Conservation (phyloP, 768 basidiomycete genomes). For the Panaeolus papilionaceus region DNA sequence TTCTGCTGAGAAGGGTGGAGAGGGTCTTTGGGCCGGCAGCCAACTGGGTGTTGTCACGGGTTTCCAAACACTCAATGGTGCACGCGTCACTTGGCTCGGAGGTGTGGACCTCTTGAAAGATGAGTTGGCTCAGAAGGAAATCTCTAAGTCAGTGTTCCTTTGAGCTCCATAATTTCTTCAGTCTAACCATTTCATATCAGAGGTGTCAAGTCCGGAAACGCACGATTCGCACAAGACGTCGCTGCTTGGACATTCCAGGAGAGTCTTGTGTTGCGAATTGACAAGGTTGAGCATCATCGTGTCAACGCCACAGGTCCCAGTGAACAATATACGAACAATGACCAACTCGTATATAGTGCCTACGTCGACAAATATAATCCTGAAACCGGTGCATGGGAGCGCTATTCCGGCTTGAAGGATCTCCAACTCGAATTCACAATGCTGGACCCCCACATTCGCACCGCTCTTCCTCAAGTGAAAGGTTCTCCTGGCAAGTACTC, state of each 20-base stretch:
- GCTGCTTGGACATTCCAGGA: constrained; percentile 94
- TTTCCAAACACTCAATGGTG: constrained; percentile 84
- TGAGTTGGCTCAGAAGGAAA: constrained; percentile 67
- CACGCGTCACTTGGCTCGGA: constrained; percentile 82
- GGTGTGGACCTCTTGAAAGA: constrained; percentile 84
- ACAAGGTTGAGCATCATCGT: constrained; percentile 74
- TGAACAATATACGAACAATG: constrained; percentile 85
- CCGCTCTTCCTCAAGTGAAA: constrained; percentile 64
- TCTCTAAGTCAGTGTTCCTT: constrained; percentile 56
- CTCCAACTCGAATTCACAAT: constrained; percentile 97
- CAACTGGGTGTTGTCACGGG: constrained; percentile 81
- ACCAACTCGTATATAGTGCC: constrained; percentile 81
- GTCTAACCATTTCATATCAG: constrained; percentile 36
- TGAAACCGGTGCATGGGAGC: constrained; percentile 64
- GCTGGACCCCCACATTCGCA: constrained; percentile 97
- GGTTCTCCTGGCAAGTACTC: constrained; percentile 73
- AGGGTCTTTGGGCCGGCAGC: constrained; percentile 85
- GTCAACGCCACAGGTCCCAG: constrained; percentile 65
- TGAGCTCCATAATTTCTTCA: neutral
- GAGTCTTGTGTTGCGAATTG: constrained; percentile 78
- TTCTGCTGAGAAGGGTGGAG: constrained; percentile 75
- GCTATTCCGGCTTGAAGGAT: constrained; percentile 75
- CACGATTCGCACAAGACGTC: constrained; percentile 74
- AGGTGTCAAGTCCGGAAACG: constrained; percentile 74
- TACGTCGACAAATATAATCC: constrained; percentile 75